Evolutionary conservation across 163 green algal genomes (phyloP), one percentile per base, ranked within the genome.

Genomic region (Chlamydomonas reinhardtii): DNA sequence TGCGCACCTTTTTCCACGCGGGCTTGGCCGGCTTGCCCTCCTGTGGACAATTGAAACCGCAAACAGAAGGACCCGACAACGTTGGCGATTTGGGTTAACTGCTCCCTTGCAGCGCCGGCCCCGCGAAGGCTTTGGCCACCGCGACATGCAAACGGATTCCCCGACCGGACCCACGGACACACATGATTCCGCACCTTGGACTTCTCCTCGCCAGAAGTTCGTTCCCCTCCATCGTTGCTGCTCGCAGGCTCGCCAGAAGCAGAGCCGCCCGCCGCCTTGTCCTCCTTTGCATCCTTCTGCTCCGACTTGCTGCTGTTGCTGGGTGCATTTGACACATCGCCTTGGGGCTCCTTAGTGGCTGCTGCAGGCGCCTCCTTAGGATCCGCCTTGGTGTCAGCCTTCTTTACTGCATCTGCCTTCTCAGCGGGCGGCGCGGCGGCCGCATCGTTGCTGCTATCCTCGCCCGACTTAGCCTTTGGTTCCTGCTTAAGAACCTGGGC

Each of bases 1-100:
- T 20, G 61, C 90, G 72, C 61, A 91, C 88, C 89, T 96, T 92
- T 56, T 93, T 94, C 93, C 93, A 96, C 0, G 91, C 93, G 43
- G 89, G 90, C 85, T 95, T 95, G 81, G 48, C 48, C 11, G 48
- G 48, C 48, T 56, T 56, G 48, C 64, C 70, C 20, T 85, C 79
- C 79, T 85, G 79, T 27, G 9, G 6, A 19, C 48, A 17, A 56
- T 9, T 14, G 48, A 56, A 56, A 56, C 48, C 48, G 19, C 19
- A 56, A 56, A 56, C 48, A 56, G 48, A 17, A 56, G 19, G 48
- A 9, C 48, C 48, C 48, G 48, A 56, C 48, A 56, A 56, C 48
- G 48, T 56, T 56, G 48, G 9, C 19, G 48, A 56, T 56, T 56
- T 56, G 48, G 48, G 48, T 56, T 56, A 19, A 17, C 12, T 17